Percentiles rank a stretch among this genome's conserved stretches.
Conservation (phyloP, 371 early-diverging fungal species). For the Mucor lusitanicus region DNA sequence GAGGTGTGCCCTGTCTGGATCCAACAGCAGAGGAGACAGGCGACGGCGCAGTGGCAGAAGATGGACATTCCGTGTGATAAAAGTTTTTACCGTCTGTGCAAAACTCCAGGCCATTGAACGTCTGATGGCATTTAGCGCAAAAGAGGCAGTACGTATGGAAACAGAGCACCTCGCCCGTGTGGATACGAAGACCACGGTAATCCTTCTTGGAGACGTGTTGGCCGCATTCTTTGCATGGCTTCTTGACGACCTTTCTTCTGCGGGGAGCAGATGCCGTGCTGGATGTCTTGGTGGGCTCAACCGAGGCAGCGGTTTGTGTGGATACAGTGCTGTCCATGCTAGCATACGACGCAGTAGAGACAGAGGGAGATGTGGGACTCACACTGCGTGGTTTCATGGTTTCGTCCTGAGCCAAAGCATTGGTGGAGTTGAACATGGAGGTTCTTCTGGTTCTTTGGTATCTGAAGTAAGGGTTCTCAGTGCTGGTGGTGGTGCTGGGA, state of each 20-base stretch:
- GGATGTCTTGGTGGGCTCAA: neutral
- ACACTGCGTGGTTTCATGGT: neutral
- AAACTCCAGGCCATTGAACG: slow-evolving; percentile 32
- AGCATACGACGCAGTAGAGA: neutral
- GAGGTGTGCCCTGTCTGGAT: slow-evolving; percentile 6
- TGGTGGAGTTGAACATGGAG: slow-evolving; percentile 9
- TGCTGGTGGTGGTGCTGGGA: neutral
- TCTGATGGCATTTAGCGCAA: slow-evolving; percentile 25
- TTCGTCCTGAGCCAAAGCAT: neutral
- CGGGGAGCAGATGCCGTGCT: slow-evolving; percentile 7
- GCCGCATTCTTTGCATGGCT: slow-evolving; percentile 27
- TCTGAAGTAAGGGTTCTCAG: slow-evolving; percentile 9
- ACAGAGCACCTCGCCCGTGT: slow-evolving; percentile 14
- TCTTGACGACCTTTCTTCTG: slow-evolving; percentile 15
- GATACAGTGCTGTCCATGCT: neutral
- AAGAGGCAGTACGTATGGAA: slow-evolving; percentile 19
- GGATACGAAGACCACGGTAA: slow-evolving; percentile 24
- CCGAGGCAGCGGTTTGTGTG: neutral
- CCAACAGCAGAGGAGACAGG: neutral
- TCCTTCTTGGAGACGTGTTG: slow-evolving; percentile 28
- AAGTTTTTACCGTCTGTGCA: slow-evolving; percentile 44
- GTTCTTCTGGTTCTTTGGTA: slow-evolving; percentile 9
- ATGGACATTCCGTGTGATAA: slow-evolving; percentile 36
- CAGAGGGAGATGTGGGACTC: neutral
- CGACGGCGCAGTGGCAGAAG: neutral